A percentile compares a stretch with the other conserved stretches of the same genome.
Evolutionary conservation across 768 basidiomycete species (phyloP).

Genomic region (Boletus pseudopeckii): DNA sequence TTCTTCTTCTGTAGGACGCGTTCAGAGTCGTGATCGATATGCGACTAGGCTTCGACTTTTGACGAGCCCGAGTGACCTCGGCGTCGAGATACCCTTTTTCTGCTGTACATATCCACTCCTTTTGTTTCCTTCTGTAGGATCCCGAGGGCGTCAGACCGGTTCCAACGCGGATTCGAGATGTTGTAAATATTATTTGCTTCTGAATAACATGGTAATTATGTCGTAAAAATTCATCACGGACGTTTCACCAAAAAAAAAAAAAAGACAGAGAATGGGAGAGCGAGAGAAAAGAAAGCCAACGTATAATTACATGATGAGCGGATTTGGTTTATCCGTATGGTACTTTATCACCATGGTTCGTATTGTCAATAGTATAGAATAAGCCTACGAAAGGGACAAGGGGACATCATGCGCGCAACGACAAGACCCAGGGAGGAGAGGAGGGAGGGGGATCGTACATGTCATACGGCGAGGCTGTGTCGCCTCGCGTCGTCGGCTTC

Average conservation of each 20-base stretch:
- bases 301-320: conserved; percentile 30
- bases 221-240: conserved; percentile 26
- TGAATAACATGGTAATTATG: conserved; percentile 23
- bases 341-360: conserved; percentile 18
- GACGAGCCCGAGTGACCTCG: not conserved
- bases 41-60: conserved; percentile 27
- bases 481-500: conserved; percentile 54
- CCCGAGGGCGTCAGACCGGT: not conserved
- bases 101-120: not conserved
- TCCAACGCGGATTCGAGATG: not conserved
- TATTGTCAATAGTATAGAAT: conserved; percentile 35
- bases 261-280: not conserved
- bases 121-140: not conserved
- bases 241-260: conserved; percentile 7
- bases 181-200: conserved; percentile 15
- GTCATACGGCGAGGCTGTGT: conserved; percentile 65
- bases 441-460: conserved; percentile 5
- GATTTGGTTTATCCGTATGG: conserved; percentile 22
- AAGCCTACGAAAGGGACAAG: conserved; percentile 26
- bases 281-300: not conserved
- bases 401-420: conserved; percentile 14
- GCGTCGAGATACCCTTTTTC: not conserved
- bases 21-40: no score
- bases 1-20: not conserved
- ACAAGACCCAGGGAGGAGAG: conserved; percentile 3